Evolutionary conservation across 1,139 yeast species (phyloP).

Genomic region (Taiozyma onychis): DNA sequence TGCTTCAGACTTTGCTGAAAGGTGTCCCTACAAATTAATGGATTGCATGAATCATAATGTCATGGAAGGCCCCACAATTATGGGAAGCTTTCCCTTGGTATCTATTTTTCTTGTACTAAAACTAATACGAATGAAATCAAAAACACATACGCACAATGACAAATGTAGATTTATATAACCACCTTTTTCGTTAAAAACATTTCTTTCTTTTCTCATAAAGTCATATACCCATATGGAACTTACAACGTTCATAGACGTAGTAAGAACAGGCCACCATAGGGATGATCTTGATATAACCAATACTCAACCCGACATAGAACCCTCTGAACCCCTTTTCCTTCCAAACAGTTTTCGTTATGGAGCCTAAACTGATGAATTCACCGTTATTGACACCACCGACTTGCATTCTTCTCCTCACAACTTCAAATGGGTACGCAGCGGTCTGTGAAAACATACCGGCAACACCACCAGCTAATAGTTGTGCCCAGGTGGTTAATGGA

Average conservation of each 20-base stretch:
- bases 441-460: slow-evolving; percentile 96
- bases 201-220: background rate
- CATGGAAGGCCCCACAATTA: background rate
- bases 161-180: background rate
- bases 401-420: slow-evolving; percentile 90
- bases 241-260: slow-evolving; percentile 86
- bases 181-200: background rate
- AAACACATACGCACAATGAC: background rate
- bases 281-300: slow-evolving; percentile 89
- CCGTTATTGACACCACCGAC: slow-evolving; percentile 83
- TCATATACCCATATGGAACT: slow-evolving; percentile 47
- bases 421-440: slow-evolving; percentile 96
- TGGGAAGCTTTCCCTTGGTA: background rate
- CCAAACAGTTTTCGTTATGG: slow-evolving; percentile 44
- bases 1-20: slow-evolving; percentile 11
- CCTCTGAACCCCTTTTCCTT: slow-evolving; percentile 77
- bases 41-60: background rate
- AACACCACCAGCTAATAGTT: slow-evolving; percentile 86
- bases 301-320: slow-evolving; percentile 87
- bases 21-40: background rate
- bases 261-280: slow-evolving; percentile 98
- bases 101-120: background rate
- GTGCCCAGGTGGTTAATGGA: slow-evolving; percentile 86
- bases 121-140: background rate
- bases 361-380: slow-evolving; percentile 43